phyloP scores from a whole-genome alignment of 306 rosid genomes.

The Cucumis melo region DNA sequence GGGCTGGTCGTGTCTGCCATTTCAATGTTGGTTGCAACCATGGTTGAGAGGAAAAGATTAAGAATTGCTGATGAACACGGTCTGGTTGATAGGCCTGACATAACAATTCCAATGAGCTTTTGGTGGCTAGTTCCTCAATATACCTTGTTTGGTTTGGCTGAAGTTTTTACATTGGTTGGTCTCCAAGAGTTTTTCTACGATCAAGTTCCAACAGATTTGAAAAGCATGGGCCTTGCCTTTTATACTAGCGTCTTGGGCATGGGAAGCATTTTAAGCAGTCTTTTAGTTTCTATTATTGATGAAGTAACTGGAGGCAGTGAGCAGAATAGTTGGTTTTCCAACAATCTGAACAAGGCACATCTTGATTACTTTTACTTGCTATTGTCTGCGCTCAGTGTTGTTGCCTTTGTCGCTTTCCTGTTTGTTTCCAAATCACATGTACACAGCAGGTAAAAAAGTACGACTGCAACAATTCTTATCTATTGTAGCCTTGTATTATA shows the following conservation, averaged over 20 bases:
- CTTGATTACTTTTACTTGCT: background rate
- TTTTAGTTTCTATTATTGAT: background rate
- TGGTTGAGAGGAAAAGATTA: background rate
- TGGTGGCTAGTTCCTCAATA: conserved; percentile 50
- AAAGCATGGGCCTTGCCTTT: conserved; percentile 22
- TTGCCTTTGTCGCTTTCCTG: background rate
- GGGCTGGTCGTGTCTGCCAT: background rate
- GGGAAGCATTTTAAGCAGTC: background rate
- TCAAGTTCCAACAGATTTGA: conserved; percentile 18
- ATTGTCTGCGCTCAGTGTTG: background rate
- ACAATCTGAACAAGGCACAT: conserved; percentile 40
- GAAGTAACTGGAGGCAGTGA: background rate
- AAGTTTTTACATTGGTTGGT: conserved; percentile 44
- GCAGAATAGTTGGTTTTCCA: background rate
- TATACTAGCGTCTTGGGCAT: background rate
- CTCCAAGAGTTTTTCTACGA: conserved; percentile 2
- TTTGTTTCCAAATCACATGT: background rate
- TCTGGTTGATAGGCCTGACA: background rate
- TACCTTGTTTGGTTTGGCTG: background rate
- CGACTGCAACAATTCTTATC: background rate
- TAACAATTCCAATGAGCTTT: conserved; percentile 6
- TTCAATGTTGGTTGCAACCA: background rate
- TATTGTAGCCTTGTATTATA: background rate
- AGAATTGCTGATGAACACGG: background rate
- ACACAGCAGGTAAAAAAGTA: background rate